These are phyloP conservation scores for Podila epigama DNA, from an alignment of 192 early-diverging fungal genomes.

Conservation along the genomic window DNA sequence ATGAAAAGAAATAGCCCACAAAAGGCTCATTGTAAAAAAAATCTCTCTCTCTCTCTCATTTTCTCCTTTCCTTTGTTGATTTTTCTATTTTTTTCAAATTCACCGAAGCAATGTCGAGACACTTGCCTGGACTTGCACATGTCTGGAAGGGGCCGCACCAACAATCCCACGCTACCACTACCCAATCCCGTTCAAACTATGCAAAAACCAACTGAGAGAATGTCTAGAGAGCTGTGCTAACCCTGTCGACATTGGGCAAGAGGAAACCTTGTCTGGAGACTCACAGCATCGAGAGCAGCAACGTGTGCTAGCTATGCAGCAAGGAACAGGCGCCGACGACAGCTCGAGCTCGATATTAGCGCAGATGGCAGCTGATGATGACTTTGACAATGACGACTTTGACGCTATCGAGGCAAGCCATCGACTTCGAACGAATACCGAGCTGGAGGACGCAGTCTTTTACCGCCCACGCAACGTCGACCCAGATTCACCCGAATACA, in stretches of 20 bases:
- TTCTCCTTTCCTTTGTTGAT: neutral
- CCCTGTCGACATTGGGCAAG: neutral
- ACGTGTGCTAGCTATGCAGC: neutral
- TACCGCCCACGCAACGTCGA: constrained; percentile 6
- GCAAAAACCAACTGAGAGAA: constrained; percentile 14
- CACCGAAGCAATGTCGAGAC: constrained; percentile 21
- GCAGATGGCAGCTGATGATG: neutral
- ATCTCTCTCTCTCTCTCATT: neutral
- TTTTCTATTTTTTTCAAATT: neutral
- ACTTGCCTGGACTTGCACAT: constrained; percentile 26
- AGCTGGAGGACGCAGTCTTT: constrained; percentile 7
- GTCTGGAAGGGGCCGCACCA: neutral
- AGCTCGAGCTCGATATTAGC: too few relatives aligned
- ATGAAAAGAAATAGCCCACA: too few relatives aligned
- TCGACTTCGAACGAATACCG: neutral
- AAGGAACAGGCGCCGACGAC: neutral
- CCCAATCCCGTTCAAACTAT: constrained; percentile 40
- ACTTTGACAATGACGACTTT: constrained; percentile 23
- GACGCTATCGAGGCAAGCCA: constrained; percentile 24
- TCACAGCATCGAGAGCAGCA: neutral
- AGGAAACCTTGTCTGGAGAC: neutral
- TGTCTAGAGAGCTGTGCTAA: constrained; percentile 14
- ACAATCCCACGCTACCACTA: constrained; percentile 16
- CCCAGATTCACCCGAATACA: too few relatives aligned
- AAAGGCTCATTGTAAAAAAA: neutral